Base-by-base conservation (phyloP, 2,329 filamentous ascomycete genomes). In the Dactylellina drechsleri region DNA sequence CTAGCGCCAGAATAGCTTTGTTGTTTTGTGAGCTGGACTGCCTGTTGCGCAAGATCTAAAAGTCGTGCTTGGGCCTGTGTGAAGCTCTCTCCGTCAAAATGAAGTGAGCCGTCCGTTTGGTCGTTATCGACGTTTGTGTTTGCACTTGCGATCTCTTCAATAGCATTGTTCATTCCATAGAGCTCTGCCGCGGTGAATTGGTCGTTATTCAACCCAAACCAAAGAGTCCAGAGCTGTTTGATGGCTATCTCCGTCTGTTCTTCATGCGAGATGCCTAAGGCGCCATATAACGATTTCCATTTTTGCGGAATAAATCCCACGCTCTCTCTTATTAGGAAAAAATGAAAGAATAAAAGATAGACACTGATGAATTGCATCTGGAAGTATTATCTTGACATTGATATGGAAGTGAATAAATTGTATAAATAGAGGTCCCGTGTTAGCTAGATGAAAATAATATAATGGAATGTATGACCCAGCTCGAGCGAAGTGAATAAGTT, bases 61-160 rank as follows among this genome's bases (percentile, higher is more conserved):
- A 70, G 36, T 54, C 72, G 45, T 31, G 59, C 16, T 36, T 76
- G 72, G 3, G 47, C 65, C 6, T 12, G n/a, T 5, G 20, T 59
- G 28, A 76, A 76, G 16, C 65, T 68, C 43, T 76, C 72, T 5
- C 72, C 65, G 28, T 76, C 72, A 54, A 65, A 76, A 45, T 76
- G 72, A 43, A 65, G 64, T n/a, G 61, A 57, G 5, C 64, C 72
- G 8, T 76, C 57, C 40, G 47, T 40, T 50, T 76, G 65, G 23
- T 76, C 47, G 5, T 70, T 49, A 28, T 76, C 65, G 3, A 76
- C 72, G 5, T 62, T 18, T 5, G 53, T 65, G 18, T 76, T 70
- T 8, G 72, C 72, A 1, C 28, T 65, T 7, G 28, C 43, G 12
- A 76, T 76, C 26, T 68, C 64, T 3, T 70, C 40, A 1, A 57